Evolutionary conservation across 352 stramenopile genomes (phyloP), one percentile per base, ranked within the genome.

Genomic region (Phytophthora fragariae): DNA sequence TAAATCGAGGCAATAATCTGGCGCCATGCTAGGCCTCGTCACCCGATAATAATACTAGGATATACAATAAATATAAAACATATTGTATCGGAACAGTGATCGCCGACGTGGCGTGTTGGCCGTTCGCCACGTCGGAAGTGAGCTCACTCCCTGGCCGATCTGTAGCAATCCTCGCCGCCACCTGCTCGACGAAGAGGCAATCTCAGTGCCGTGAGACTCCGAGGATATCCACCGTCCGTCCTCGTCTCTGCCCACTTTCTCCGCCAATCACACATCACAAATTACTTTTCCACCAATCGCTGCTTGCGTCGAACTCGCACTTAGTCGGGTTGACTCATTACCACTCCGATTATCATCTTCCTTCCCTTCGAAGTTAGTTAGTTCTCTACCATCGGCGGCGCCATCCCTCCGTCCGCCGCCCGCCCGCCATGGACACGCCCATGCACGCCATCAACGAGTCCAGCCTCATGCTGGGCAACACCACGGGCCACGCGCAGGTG

Each of bases 381-480:
- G 11, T 57, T 41, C 35, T 41, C 8, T 41, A 14, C 35, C 35
- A 41, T 9, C 35, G 12, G 35, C 35, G 8, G 35, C 33, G 33
- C 33, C 33, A 37, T 37, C 33, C 33, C 33, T 41, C 14, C 41
- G 10, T 49, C 41, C 11, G 41, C 14, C 39, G 39, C 12, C 19
- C 46, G 21, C 31, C 54, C 9, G 59, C 47, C 35, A 81, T 81
- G 75, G 75, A 72, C 57, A 72, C 70, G 33, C 70, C 65, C 10
- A 65, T 78, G 58, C 74, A 78, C 44, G 50, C 61, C 54, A 86
- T 92, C 64, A 92, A 93, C 74, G 84, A 90, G 79, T 92, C 85
- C 3, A 88, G 73, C 53, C 71, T 93, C 12, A 63, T 92, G 57
- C 73, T 82, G 56, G 85, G 85, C 73, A 92, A 93, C 64, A 85